Conservation (phyloP, 805 yeast genomes). For the Candida ortonii region DNA sequence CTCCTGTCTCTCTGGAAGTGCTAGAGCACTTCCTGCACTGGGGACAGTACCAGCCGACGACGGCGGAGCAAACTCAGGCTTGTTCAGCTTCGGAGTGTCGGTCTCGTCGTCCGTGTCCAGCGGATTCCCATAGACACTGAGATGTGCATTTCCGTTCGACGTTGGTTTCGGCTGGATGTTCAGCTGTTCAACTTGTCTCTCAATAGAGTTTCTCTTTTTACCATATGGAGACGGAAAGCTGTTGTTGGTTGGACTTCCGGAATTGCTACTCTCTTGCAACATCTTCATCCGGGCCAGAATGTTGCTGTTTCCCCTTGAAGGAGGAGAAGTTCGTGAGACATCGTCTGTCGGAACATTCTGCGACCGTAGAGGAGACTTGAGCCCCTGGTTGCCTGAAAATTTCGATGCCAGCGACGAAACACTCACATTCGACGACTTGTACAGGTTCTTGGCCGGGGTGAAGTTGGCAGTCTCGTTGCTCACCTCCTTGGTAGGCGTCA, state of each 20-base stretch:
- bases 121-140: slow-evolving; percentile 11
- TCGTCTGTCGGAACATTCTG: slow-evolving; percentile 10
- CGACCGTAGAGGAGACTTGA: slow-evolving; percentile 12
- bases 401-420: slow-evolving; percentile 32
- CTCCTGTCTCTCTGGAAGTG: slow-evolving; percentile 11
- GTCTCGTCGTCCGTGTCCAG: slow-evolving; percentile 10
- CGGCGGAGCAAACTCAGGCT: slow-evolving; percentile 6
- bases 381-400: slow-evolving; percentile 23
- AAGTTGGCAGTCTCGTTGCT: slow-evolving; percentile 4
- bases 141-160: too few relatives aligned
- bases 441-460: slow-evolving; percentile 16
- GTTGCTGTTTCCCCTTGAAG: slow-evolving; percentile 21
- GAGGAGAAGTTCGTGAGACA: slow-evolving; percentile 17
- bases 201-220: too few relatives aligned
- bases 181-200: slow-evolving; percentile 1
- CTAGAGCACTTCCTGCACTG: slow-evolving; percentile 25
- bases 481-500: slow-evolving; percentile 15
- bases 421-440: slow-evolving; percentile 20
- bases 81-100: slow-evolving; percentile 1
- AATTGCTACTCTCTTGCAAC: slow-evolving; percentile 22
- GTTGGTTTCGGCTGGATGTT: too few relatives aligned
- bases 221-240: slow-evolving; percentile 21
- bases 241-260: slow-evolving; percentile 1
- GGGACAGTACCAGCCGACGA: slow-evolving; percentile 19
- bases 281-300: slow-evolving; percentile 27